A percentile compares a stretch with the other conserved stretches of the same genome.
Evolutionary conservation across 2,329 filamentous ascomycete species (phyloP).

Genomic region (Kalmusia sp.): DNA sequence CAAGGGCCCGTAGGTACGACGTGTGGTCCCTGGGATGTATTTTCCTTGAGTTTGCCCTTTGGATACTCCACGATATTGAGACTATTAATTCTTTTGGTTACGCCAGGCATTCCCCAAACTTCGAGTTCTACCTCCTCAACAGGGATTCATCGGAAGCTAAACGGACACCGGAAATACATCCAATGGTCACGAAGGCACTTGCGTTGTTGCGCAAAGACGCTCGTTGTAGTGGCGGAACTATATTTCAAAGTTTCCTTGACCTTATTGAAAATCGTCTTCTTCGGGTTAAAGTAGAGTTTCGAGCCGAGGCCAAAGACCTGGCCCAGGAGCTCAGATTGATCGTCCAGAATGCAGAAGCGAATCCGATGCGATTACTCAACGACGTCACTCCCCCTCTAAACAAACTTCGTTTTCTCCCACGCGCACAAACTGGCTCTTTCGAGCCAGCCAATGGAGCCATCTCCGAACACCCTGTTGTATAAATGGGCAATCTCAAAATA

Average conservation of each 20-base stretch:
- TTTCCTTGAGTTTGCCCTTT: conserved; percentile 11
- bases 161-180: conserved; percentile 5
- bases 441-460: neutral
- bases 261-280: conserved; percentile 10
- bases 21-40: conserved; percentile 24
- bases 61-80: conserved; percentile 4
- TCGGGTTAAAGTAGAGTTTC: conserved; percentile 6
- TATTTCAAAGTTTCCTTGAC: conserved; percentile 6
- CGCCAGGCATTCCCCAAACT: neutral
- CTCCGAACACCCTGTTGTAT: too few relatives aligned
- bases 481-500: too few relatives aligned
- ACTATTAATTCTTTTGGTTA: conserved; percentile 1
- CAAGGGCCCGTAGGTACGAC: conserved; percentile 18
- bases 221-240: conserved; percentile 3
- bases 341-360: neutral
- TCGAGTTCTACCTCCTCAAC: conserved; percentile 1
- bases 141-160: neutral
- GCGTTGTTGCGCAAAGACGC: neutral
- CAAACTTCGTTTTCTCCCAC: neutral
- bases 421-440: neutral
- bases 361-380: neutral
- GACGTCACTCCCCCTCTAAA: neutral
- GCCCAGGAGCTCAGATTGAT: conserved; percentile 2
- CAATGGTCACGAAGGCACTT: conserved; percentile 8
- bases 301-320: conserved; percentile 3